phyloP scores from a whole-genome alignment of 139 green algal species.

The Klebsormidium nitens region DNA sequence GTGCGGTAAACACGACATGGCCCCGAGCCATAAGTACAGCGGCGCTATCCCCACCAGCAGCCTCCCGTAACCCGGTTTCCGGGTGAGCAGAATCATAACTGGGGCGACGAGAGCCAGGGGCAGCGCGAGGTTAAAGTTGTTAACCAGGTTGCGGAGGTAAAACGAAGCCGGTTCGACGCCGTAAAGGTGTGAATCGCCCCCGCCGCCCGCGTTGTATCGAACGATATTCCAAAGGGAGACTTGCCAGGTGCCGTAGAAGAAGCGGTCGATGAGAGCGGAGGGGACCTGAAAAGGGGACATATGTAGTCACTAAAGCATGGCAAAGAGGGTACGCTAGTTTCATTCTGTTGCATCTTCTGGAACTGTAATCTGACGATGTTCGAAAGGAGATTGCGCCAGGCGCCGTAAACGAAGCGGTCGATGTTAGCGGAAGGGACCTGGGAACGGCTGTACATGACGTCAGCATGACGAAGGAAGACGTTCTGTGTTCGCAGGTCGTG shows the following conservation, averaged over 20 bases:
- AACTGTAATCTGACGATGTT: too few species aligned
- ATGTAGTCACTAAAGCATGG: not conserved
- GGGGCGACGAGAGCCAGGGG: constrained; percentile 46
- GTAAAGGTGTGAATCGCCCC: constrained; percentile 56
- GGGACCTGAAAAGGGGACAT: constrained; percentile 11
- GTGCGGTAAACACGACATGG: constrained; percentile 67
- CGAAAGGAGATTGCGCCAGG: too few species aligned
- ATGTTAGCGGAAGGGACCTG: constrained; percentile 16
- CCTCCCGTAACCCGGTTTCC: not conserved
- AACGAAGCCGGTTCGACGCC: constrained; percentile 61
- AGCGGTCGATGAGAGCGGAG: constrained; percentile 11
- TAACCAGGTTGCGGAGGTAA: constrained; percentile 65
- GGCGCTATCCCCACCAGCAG: constrained; percentile 35
- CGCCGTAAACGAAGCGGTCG: constrained; percentile 34
- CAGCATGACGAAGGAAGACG: too few species aligned
- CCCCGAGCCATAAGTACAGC: constrained; percentile 60
- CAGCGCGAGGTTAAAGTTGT: constrained; percentile 49
- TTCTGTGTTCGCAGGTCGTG: too few species aligned
- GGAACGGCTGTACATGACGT: too few species aligned
- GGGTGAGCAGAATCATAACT: constrained; percentile 4
- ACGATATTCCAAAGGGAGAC: constrained; percentile 71
- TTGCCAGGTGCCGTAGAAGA: constrained; percentile 44
- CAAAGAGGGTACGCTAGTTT: too few species aligned
- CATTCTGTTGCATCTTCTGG: too few species aligned
- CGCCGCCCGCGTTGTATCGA: constrained; percentile 30